Conservation (phyloP, 2,329 filamentous ascomycete species). For the Lecanosticta acicola region DNA sequence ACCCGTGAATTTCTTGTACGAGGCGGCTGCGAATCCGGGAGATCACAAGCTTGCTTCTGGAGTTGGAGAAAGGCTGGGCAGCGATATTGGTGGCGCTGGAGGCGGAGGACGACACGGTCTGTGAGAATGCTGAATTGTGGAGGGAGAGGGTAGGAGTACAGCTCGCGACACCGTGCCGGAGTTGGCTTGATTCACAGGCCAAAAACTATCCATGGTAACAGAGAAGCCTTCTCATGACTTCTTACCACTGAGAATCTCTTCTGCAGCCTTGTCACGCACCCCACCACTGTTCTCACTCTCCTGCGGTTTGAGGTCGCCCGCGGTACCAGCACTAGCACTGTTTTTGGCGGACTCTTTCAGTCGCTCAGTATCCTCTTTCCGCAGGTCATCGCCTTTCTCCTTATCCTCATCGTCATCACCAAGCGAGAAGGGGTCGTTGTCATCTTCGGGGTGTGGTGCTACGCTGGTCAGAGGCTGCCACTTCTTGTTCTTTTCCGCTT, state of each 20-base stretch:
- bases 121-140: slow-evolving; percentile 1
- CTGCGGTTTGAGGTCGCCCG: slow-evolving; percentile 23
- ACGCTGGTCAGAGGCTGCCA: slow-evolving; percentile 91
- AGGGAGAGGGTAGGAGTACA: background rate
- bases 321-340: slow-evolving; percentile 53
- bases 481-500: slow-evolving; percentile 70
- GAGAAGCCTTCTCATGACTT: too few relatives aligned
- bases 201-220: too few relatives aligned
- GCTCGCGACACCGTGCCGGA: too few relatives aligned
- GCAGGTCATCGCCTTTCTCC: slow-evolving; percentile 59
- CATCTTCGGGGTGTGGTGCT: slow-evolving; percentile 75
- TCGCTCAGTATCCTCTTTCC: slow-evolving; percentile 48
- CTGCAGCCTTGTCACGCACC: slow-evolving; percentile 42
- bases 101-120: slow-evolving; percentile 20
- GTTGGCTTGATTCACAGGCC: too few relatives aligned
- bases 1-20: slow-evolving; percentile 82
- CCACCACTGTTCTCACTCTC: slow-evolving; percentile 39
- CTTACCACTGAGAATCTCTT: slow-evolving; percentile 37
- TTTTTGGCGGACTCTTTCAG: slow-evolving; percentile 46
- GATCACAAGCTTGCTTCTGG: slow-evolving; percentile 62
- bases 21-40: slow-evolving; percentile 83
- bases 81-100: slow-evolving; percentile 30
- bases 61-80: slow-evolving; percentile 30
- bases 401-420: slow-evolving; percentile 74
- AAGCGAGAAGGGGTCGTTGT: slow-evolving; percentile 94